Base-by-base conservation (phyloP, 2,329 filamentous ascomycete genomes). In the Fusarium equiseti region DNA sequence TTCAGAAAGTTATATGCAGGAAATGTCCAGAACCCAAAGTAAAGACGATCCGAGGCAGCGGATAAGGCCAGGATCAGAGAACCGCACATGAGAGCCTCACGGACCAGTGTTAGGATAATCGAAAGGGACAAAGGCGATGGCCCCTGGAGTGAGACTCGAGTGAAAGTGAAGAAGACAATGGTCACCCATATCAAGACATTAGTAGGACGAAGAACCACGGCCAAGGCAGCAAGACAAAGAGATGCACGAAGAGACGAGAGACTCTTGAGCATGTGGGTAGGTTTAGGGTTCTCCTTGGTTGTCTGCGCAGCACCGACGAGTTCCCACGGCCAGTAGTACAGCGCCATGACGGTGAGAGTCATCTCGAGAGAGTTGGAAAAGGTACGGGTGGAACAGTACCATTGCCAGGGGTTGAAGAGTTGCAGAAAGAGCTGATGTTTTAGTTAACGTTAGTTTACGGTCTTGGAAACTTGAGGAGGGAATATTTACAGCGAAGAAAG, bases 341-440 rank as follows among this genome's bases (percentile, higher is more conserved):
- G 83, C 3, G 94, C 95, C 75, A 89, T 85, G 63, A 92, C 85
- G 7, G 95, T 98, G 73, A 99, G 82, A 1, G 92, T 92, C n/a
- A 92, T 94, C 83, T 99, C 96, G 7, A 98, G 84, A 55, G 91
- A 96, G 81, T 99, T 99, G 58, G 95, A 98, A 77, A 99, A 91
- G 1, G 96, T 97, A 49, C 96, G 88, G 0, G 94, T 95, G 3
- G 94, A 96, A 81, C 92, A 96, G 81, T 96, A 98, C 93, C 93
- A 98, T 79, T 98, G 94, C 94, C 96, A 99, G 9, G 96, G 79
- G 57, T 74, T 81, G 59, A 78, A 75, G 27, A 81, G 73, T 40
- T 81, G 77, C 32, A 82, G 77, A 59, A 81, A 77, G 18, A 82
- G 76, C 80, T 82, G 52, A 20, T 27, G 32, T 26, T 12, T 35